Conservation (phyloP, 352 stramenopile species). For the Phytophthora lateralis region DNA sequence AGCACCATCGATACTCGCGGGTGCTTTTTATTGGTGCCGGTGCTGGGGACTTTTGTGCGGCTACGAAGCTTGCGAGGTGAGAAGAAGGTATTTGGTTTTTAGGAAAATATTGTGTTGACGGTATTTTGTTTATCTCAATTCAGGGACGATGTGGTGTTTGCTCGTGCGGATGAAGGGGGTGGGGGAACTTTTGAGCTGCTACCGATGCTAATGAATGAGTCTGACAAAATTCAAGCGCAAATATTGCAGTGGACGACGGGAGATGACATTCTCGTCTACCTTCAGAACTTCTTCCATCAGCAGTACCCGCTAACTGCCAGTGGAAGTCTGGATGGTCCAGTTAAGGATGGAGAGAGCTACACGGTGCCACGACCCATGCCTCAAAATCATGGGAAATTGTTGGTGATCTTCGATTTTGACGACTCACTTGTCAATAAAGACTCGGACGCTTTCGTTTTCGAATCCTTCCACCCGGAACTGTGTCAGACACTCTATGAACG, state of each 20-base stretch:
- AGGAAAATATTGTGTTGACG: neutral
- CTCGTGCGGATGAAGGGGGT: conserved; percentile 3
- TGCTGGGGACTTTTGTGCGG: conserved; percentile 56
- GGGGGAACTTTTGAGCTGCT: conserved; percentile 9
- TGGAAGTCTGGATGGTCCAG: neutral
- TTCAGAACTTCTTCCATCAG: conserved; percentile 23
- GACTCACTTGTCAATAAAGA: conserved; percentile 59
- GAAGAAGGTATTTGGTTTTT: neutral
- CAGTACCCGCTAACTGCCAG: conserved; percentile 16
- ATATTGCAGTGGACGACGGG: conserved; percentile 16
- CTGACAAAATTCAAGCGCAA: conserved; percentile 20
- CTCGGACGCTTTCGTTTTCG: conserved; percentile 71
- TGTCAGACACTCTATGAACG: conserved; percentile 35
- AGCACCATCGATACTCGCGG: conserved; percentile 33
- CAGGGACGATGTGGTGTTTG: conserved; percentile 34
- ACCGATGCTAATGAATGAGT: conserved; percentile 7
- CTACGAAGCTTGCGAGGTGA: conserved; percentile 45
- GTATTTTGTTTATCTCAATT: neutral
- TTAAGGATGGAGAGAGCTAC: conserved; percentile 10
- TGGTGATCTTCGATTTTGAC: conserved; percentile 67
- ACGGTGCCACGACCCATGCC: conserved; percentile 8
- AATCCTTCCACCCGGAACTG: conserved; percentile 60
- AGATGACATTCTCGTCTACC: conserved; percentile 27
- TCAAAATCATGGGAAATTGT: conserved; percentile 11
- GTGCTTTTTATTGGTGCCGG: conserved; percentile 68